Evolutionary conservation across 768 basidiomycete species (phyloP).

Genomic region (Cyclocybe aegerita): DNA sequence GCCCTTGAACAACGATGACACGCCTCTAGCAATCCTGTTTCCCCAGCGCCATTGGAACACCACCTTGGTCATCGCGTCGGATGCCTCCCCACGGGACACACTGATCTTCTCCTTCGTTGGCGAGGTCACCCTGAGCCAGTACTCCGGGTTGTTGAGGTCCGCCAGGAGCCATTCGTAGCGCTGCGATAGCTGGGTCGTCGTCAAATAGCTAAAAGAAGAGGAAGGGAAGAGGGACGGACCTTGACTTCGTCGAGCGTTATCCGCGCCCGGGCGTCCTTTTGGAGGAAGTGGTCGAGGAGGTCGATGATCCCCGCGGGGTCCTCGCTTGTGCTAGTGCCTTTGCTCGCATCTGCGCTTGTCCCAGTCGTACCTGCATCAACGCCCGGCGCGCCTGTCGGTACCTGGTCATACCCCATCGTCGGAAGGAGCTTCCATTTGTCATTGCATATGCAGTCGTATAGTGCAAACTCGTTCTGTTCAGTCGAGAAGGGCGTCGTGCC

Average conservation of each 20-base stretch:
- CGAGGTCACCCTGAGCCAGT: slow-evolving; percentile 61
- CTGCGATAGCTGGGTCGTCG: slow-evolving; percentile 30
- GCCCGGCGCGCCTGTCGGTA: slow-evolving; percentile 62
- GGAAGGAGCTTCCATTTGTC: slow-evolving; percentile 68
- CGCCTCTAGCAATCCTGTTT: slow-evolving; percentile 36
- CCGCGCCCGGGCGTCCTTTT: slow-evolving; percentile 75
- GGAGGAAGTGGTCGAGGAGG: slow-evolving; percentile 72
- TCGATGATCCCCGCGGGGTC: slow-evolving; percentile 44
- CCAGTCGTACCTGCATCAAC: slow-evolving; percentile 42
- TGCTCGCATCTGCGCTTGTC: slow-evolving; percentile 22
- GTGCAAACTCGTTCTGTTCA: slow-evolving; percentile 54
- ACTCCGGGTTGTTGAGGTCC: slow-evolving; percentile 62
- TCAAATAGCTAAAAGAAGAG: slow-evolving; percentile 11
- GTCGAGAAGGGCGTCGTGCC: slow-evolving; percentile 75
- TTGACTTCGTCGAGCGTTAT: slow-evolving; percentile 84
- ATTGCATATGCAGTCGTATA: slow-evolving; percentile 80
- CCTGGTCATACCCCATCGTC: slow-evolving; percentile 69
- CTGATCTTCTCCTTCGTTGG: slow-evolving; percentile 33
- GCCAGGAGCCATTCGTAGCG: slow-evolving; percentile 63
- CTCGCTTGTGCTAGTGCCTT: too few relatives aligned
- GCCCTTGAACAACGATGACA: slow-evolving; percentile 51
- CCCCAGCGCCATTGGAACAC: slow-evolving; percentile 65
- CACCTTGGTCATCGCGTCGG: slow-evolving; percentile 66
- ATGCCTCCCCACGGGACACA: slow-evolving; percentile 77
- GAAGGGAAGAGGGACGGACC: slow-evolving; percentile 36